Percentiles rank a stretch among this genome's conserved stretches.
Conservation (phyloP, 148 eudicot species). For the Rhododendron kiyosumense region DNA sequence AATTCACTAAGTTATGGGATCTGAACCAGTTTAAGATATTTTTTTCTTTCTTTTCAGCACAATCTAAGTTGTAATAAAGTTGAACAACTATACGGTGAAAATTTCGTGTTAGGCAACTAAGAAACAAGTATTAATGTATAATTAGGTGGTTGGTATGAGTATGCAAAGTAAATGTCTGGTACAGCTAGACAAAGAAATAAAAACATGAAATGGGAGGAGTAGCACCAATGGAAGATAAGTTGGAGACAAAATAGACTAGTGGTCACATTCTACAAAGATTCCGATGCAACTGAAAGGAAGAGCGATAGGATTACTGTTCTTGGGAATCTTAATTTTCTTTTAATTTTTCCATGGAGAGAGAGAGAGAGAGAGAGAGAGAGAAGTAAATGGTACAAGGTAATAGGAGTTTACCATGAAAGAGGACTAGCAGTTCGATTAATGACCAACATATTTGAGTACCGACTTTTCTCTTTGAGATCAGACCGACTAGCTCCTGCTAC, state of each 20-base stretch:
- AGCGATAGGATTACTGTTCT: background rate
- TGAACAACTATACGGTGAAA: background rate
- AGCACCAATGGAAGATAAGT: background rate
- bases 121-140: background rate
- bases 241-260: background rate
- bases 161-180: background rate
- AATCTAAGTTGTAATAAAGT: background rate
- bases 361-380: background rate
- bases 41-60: background rate
- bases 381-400: background rate
- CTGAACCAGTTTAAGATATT: background rate
- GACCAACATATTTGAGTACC: conserved; percentile 63
- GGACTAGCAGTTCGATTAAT: conserved; percentile 91
- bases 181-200: background rate
- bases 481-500: conserved; percentile 56
- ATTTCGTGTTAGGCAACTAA: background rate
- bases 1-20: background rate
- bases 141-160: background rate
- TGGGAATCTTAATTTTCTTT: background rate
- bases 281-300: background rate
- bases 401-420: conserved; percentile 64
- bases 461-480: conserved; percentile 50
- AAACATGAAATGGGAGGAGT: background rate
- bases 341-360: background rate
- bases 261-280: background rate